phyloP scores from a whole-genome alignment of 345 rosid genomes.

The Gossypium arboreum region DNA sequence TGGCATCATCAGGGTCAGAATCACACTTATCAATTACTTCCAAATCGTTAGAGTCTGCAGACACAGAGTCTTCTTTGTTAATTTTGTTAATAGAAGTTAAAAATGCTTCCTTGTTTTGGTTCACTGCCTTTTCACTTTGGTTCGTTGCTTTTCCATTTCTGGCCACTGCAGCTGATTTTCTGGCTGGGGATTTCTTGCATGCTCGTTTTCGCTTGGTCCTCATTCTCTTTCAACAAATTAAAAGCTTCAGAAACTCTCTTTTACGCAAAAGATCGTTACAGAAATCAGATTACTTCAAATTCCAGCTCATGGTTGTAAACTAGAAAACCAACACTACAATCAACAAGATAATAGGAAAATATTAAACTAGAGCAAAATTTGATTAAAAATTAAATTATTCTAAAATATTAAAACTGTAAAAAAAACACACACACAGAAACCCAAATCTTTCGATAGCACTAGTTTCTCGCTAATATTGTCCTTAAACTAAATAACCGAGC shows the following conservation, averaged over 20 bases:
- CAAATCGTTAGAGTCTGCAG: constrained; percentile 4
- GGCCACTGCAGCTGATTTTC: constrained; percentile 6
- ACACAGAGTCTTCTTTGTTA: neutral
- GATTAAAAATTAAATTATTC: neutral
- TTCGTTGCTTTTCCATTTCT: constrained; percentile 12
- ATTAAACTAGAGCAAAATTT: neutral
- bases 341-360: neutral
- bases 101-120: constrained; percentile 16
- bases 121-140: neutral
- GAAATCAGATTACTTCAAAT: neutral
- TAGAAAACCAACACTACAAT: neutral
- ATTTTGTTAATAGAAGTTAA: constrained; percentile 23
- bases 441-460: neutral
- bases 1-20: neutral
- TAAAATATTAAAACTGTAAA: neutral
- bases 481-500: neutral
- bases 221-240: constrained; percentile 12
- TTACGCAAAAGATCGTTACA: neutral
- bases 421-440: neutral
- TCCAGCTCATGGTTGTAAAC: neutral
- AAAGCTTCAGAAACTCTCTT: neutral
- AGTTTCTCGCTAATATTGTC: neutral
- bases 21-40: constrained; percentile 8
- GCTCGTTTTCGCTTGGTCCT: constrained; percentile 24
- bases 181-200: constrained; percentile 3